Evolutionary conservation across 2,329 filamentous ascomycete genomes (phyloP), one percentile per base, ranked within the genome.

Genomic region (Cladorrhinum sp.): DNA sequence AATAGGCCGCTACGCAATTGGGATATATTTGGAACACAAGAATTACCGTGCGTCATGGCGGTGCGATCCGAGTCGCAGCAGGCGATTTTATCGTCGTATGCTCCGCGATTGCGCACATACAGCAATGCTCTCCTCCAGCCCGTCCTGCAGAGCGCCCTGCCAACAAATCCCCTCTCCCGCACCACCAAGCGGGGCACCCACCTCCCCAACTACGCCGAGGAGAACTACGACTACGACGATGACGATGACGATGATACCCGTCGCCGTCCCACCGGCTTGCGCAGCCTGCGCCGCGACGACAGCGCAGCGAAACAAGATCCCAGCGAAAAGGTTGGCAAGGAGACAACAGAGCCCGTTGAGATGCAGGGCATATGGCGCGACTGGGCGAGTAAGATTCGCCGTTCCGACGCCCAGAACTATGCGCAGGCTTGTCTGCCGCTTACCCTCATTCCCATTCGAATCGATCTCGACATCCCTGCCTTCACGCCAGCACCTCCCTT

Each of bases 121-220:
- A 91, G 89, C 74, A 98, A 98, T 79, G 91, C 94, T 39, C 86
- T 98, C 59, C 85, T 97, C 64, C 91, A 91, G 23, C 93, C 94
- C 36, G 87, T 95, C 64, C 84, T 94, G 64, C 90, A 89, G 59
- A 87, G 86, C 64, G 82, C 87, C 67, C 80, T 81, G 60, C 82
- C 85, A n/a, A 75, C 85, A 2, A 87, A 86, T 23, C 85, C 88
- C 42, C 79, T 84, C 62, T 83, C 91, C 69, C 86, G 94, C 73
- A 96, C 91, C n/a, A 98, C 95, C 8, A 98, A 99, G 80, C 89
- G 95, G 75, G 95, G 95, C 61, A 98, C 95, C 1, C 95, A 91
- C 33, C 91, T 94, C 65, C 95, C 98, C 77, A 99, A 97, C 78
- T 99, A 99, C 73, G 94, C 95, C 23, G 95, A 99, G 73, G 94